These are phyloP conservation scores for Quercus wislizeni DNA, from an alignment of 306 rosid genomes.

Conservation along the genomic window DNA sequence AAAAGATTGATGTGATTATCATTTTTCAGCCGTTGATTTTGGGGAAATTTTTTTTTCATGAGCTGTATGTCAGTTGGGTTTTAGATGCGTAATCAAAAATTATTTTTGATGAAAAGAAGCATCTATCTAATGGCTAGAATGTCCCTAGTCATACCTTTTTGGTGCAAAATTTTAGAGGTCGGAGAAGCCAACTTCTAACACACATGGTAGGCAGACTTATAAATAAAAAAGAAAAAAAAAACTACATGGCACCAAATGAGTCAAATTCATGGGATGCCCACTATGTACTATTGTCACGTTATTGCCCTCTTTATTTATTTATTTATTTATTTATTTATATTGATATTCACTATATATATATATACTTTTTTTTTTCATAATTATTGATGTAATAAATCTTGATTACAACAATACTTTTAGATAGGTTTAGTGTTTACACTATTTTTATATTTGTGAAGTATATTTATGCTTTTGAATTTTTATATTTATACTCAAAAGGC, in stretches of 20 bases:
- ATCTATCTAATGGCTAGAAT: slow-evolving; percentile 24
- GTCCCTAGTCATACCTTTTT: slow-evolving; percentile 7
- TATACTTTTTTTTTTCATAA: no score
- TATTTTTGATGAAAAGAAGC: slow-evolving; percentile 18
- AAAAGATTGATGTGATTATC: not conserved
- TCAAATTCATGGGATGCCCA: slow-evolving; percentile 71
- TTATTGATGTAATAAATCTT: no score
- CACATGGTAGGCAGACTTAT: slow-evolving; percentile 9
- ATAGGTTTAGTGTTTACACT: no score
- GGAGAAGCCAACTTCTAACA: slow-evolving; percentile 29
- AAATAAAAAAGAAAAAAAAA: not conserved
- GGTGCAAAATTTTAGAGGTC: slow-evolving; percentile 22
- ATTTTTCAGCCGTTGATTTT: slow-evolving; percentile 24
- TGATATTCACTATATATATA: no score
- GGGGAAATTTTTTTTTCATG: slow-evolving; percentile 11
- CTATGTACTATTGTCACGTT: slow-evolving; percentile 46
- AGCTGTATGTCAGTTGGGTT: slow-evolving; percentile 16
- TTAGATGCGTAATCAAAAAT: slow-evolving; percentile 7
- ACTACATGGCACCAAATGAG: slow-evolving; percentile 46
- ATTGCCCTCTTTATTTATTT: slow-evolving; percentile 13
- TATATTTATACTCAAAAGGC: slow-evolving; percentile 8
- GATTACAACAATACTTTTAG: no score
- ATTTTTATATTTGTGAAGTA: not conserved
- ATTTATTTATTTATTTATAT: no score
- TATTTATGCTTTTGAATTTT: not conserved